Conservation (phyloP, 1,139 yeast genomes). For the Maudiozyma humilis region DNA sequence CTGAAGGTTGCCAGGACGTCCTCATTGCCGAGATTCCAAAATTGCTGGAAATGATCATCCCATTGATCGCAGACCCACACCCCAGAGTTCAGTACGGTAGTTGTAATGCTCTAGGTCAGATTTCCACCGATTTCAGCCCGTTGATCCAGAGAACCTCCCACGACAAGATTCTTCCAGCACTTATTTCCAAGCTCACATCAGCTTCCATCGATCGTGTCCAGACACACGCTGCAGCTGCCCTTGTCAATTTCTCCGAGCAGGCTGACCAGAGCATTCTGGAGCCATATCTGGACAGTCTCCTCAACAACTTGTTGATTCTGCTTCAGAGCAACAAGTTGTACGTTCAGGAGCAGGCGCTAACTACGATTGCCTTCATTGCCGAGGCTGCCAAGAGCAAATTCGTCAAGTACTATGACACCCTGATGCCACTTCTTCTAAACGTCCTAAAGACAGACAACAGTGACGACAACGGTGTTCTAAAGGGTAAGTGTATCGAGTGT, state of each 20-base stretch:
- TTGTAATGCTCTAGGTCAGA: slow-evolving; percentile 93
- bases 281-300: slow-evolving; percentile 77
- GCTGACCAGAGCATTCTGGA: slow-evolving; percentile 82
- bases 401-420: slow-evolving; percentile 83
- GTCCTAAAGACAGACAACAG: slow-evolving; percentile 77
- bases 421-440: slow-evolving; percentile 81
- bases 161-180: slow-evolving; percentile 72
- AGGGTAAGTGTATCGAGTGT: slow-evolving; percentile 94
- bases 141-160: slow-evolving; percentile 76
- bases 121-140: slow-evolving; percentile 95
- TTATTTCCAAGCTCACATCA: slow-evolving; percentile 68
- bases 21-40: slow-evolving; percentile 74
- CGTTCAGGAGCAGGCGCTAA: slow-evolving; percentile 93
- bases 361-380: slow-evolving; percentile 94
- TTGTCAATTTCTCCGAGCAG: slow-evolving; percentile 89
- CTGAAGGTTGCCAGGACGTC: slow-evolving; percentile 93
- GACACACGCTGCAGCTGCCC: slow-evolving; percentile 97
- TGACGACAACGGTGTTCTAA: slow-evolving; percentile 66
- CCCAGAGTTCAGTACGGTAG: slow-evolving; percentile 96
- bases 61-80: slow-evolving; percentile 72
- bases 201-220: slow-evolving; percentile 83
- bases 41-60: slow-evolving; percentile 75
- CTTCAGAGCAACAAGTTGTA: slow-evolving; percentile 81
- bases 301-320: slow-evolving; percentile 63
- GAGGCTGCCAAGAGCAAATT: slow-evolving; percentile 94